Evolutionary conservation across 2,329 filamentous ascomycete species (phyloP), one percentile per base, ranked within the genome.

Genomic region (Hirsutella thompsonii): DNA sequence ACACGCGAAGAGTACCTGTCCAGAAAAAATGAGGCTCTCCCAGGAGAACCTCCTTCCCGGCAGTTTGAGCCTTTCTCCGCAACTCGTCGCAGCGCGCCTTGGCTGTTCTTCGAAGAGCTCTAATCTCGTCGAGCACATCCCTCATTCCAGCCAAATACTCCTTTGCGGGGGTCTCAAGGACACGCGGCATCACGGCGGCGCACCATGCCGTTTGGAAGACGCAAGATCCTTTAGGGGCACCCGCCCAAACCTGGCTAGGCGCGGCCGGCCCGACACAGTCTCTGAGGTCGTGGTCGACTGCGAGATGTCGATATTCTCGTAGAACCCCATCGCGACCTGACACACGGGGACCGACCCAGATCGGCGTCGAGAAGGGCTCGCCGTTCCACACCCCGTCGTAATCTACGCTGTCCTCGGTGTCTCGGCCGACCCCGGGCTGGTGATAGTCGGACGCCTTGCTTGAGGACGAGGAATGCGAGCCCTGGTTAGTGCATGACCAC

Each of bases 191-290:
- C 3, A 72, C 44, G 13, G 74, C 47, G 40, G 72, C 61, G 43
- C 66, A 63, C 74, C 74, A 78, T 0, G 73, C 72, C 1, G 60
- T 63, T 21, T 67, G 59, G 47, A 69, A 76, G 32, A 78, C 53
- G 41, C 63, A 65, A 1, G 60, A 56, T 0, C 60, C 56, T 1
- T 52, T 37, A 4, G 72, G 72, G 4, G 67, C 70, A 1, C 74
- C 74, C 0, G 69, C 69, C 2, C 51, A 55, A 14, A 71, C 55
- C 41, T 78, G 74, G 18, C 58, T 56, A 11, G 72, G 69, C 6
- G 66, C 67, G 5, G 60, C 68, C 4, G 70, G 69, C 1, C 63
- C 67, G 14, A 71, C 49, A 19, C 52, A 46, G n/a, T 55, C 48
- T 28, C 57, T 56, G 11, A 72, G 45, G 3, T 47, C 45, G 1